Evolutionary conservation across 768 basidiomycete genomes (phyloP).

Genomic region (Tylopilus felleus): DNA sequence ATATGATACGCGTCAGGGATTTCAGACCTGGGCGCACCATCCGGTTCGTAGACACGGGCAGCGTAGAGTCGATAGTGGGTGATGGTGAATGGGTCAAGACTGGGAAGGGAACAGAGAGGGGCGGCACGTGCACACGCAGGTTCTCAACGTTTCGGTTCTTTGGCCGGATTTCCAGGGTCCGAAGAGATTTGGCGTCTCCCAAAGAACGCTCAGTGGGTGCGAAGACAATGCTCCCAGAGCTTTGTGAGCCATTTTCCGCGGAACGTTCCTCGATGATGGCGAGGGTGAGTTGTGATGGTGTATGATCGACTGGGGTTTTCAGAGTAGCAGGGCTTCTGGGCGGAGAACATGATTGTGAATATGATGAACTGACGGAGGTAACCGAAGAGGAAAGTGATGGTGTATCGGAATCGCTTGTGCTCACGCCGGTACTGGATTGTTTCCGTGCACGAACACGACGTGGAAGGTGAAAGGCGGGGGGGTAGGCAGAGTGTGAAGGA

Average conservation of each 20-base stretch:
- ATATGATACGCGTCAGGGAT: slow-evolving; percentile 29
- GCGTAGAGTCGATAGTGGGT: slow-evolving; percentile 7
- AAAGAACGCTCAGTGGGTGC: slow-evolving; percentile 14
- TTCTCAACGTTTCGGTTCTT: slow-evolving; percentile 31
- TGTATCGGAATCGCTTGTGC: slow-evolving; percentile 41
- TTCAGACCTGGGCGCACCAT: slow-evolving; percentile 10
- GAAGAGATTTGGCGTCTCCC: slow-evolving; percentile 20
- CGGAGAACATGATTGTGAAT: slow-evolving; percentile 31
- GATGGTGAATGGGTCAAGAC: slow-evolving; percentile 14
- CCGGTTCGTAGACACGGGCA: slow-evolving; percentile 1
- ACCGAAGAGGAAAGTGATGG: slow-evolving; percentile 46
- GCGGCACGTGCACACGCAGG: slow-evolving; percentile 31
- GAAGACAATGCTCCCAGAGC: slow-evolving; percentile 24
- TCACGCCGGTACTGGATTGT: slow-evolving; percentile 28
- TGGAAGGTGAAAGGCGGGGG: slow-evolving; percentile 34
- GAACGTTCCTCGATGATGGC: slow-evolving; percentile 40
- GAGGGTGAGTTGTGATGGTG: slow-evolving; percentile 23
- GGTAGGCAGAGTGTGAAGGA: slow-evolving; percentile 16
- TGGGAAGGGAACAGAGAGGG: slow-evolving; percentile 15
- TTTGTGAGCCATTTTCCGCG: slow-evolving; percentile 21
- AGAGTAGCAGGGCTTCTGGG: slow-evolving; percentile 34
- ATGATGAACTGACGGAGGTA: slow-evolving; percentile 37
- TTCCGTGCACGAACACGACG: slow-evolving; percentile 29
- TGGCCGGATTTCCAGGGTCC: slow-evolving; percentile 7
- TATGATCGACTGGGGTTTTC: slow-evolving; percentile 33